phyloP scores from a whole-genome alignment of 305 asterid genomes.

The Solanum hybrid region DNA sequence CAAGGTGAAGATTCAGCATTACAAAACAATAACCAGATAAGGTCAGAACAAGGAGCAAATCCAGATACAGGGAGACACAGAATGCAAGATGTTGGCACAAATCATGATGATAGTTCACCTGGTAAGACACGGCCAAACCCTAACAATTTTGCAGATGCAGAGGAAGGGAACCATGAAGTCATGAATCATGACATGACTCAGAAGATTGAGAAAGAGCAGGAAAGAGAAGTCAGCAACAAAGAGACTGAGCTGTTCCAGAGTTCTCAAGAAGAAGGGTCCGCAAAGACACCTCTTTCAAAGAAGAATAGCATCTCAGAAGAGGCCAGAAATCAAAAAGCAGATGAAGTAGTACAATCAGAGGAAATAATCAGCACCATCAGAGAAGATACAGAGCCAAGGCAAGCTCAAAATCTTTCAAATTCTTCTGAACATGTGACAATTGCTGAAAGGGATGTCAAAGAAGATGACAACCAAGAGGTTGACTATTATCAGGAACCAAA shows the following conservation, averaged over 20 bases:
- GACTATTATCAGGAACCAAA: neutral
- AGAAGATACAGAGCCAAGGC: slow-evolving; percentile 9
- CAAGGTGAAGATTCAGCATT: neutral
- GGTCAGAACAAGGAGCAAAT: neutral
- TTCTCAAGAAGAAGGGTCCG: slow-evolving; percentile 10
- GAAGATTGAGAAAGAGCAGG: neutral
- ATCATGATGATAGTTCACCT: neutral
- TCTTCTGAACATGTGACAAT: neutral
- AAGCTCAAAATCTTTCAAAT: slow-evolving; percentile 10
- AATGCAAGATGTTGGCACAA: neutral
- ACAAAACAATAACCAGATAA: neutral
- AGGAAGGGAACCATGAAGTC: neutral
- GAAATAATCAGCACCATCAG: slow-evolving; percentile 5
- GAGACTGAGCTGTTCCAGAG: slow-evolving; percentile 2
- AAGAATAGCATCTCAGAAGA: slow-evolving; percentile 4
- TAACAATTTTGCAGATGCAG: neutral
- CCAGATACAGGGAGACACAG: neutral
- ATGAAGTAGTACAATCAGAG: slow-evolving; percentile 12
- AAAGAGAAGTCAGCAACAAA: slow-evolving; percentile 1
- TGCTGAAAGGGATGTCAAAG: neutral
- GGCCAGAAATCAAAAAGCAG: slow-evolving; percentile 7
- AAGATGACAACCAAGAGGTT: neutral
- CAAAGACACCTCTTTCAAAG: slow-evolving; percentile 3
- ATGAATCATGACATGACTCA: neutral
- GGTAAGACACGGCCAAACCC: neutral